phyloP scores from a whole-genome alignment of 352 stramenopile genomes.

The Phytophthora meadii region DNA sequence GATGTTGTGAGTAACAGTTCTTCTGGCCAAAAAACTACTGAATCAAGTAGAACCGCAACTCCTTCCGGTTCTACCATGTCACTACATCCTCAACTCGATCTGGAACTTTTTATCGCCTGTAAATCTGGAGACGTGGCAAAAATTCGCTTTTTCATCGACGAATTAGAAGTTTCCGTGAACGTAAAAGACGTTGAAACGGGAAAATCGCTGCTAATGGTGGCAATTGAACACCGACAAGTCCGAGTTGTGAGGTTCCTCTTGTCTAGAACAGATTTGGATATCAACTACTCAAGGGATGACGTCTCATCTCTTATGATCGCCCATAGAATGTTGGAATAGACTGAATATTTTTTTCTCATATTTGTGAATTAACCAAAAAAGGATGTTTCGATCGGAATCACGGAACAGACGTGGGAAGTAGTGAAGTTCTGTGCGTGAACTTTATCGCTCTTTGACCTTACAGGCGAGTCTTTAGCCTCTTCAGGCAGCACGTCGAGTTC shows the following conservation, averaged over 20 bases:
- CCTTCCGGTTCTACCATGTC: conserved; percentile 8
- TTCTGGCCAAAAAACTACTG: conserved; percentile 1
- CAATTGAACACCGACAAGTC: conserved; percentile 26
- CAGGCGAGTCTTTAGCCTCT: too few relatives aligned
- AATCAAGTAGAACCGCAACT: conserved; percentile 9
- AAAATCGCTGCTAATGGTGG: conserved; percentile 43
- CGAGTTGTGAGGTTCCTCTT: conserved; percentile 36
- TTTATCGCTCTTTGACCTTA: too few relatives aligned
- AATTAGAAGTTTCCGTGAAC: conserved; percentile 50
- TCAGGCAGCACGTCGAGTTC: too few relatives aligned
- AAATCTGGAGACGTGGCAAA: conserved; percentile 30
- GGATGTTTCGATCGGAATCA: too few relatives aligned
- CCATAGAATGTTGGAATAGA: not conserved
- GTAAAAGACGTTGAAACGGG: conserved; percentile 17
- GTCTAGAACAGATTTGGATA: conserved; percentile 24
- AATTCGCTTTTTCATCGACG: conserved; percentile 46
- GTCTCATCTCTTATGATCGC: conserved; percentile 24
- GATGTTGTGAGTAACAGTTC: conserved; percentile 32
- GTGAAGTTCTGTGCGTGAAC: too few relatives aligned
- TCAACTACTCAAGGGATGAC: conserved; percentile 21
- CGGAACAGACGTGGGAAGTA: too few relatives aligned
- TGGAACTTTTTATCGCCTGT: conserved; percentile 33
- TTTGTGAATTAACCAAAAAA: too few relatives aligned
- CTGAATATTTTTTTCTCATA: too few relatives aligned
- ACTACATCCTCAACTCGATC: conserved; percentile 49